These are phyloP conservation scores for Raddia distichophylla DNA, from an alignment of 176 grass and related monocot genomes.

Conservation along the genomic window DNA sequence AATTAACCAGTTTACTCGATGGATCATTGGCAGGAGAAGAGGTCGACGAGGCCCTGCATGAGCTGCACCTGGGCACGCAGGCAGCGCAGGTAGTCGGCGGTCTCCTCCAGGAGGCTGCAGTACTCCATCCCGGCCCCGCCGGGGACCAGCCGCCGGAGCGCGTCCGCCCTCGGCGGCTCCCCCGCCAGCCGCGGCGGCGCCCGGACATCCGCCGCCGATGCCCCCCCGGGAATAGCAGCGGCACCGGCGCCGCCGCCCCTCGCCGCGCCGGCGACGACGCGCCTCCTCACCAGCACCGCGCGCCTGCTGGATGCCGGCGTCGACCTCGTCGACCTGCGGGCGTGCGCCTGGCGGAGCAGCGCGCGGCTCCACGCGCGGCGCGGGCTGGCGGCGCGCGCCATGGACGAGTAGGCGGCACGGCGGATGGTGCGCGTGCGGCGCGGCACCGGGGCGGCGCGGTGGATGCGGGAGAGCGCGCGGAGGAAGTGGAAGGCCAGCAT, in stretches of 20 bases:
- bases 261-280: slow-evolving; percentile 31
- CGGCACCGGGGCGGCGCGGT: slow-evolving; percentile 28
- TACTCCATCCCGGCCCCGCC: slow-evolving; percentile 79
- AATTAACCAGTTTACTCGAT: slow-evolving; percentile 50
- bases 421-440: slow-evolving; percentile 60
- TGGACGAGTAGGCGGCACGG: slow-evolving; percentile 75
- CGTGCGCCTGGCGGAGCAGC: slow-evolving; percentile 54
- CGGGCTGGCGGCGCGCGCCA: slow-evolving; percentile 53
- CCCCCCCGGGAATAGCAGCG: not conserved
- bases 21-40: slow-evolving; percentile 59
- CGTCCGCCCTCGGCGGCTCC: slow-evolving; percentile 56
- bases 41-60: slow-evolving; percentile 81
- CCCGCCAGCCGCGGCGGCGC: slow-evolving; percentile 11
- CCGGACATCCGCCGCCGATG: not conserved
- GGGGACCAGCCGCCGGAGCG: slow-evolving; percentile 70
- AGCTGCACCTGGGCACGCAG: slow-evolving; percentile 80
- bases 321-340: slow-evolving; percentile 5
- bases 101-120: slow-evolving; percentile 81
- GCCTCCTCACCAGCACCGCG: slow-evolving; percentile 36
- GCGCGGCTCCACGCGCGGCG: slow-evolving; percentile 60
- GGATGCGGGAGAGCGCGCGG: slow-evolving; percentile 65
- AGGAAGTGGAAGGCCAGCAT: slow-evolving; percentile 85
- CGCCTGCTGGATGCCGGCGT: not conserved
- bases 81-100: slow-evolving; percentile 75
- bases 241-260: not conserved